A percentile compares a stretch with the other conserved stretches of the same genome.
phyloP scores from a whole-genome alignment of 768 basidiomycete species.

The Leccinum uliginosum region DNA sequence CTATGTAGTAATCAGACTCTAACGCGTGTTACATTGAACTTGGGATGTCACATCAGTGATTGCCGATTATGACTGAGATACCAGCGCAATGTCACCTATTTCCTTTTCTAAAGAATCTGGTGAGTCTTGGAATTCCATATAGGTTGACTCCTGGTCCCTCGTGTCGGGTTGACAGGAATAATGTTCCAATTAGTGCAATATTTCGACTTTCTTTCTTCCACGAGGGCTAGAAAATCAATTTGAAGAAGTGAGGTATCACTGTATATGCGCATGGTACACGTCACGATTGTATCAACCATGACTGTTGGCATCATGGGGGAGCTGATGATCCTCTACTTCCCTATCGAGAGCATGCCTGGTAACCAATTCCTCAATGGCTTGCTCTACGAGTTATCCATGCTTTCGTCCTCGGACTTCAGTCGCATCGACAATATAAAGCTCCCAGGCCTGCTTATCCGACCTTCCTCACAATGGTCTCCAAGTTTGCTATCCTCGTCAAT shows the following conservation, averaged over 20 bases:
- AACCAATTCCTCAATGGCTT: neutral
- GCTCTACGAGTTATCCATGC: neutral
- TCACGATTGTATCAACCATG: too few relatives aligned
- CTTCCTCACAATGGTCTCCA: conserved; percentile 14
- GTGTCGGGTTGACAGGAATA: neutral
- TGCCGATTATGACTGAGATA: neutral
- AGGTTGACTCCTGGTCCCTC: neutral
- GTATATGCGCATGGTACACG: too few relatives aligned
- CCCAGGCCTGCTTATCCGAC: neutral
- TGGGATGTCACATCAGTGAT: neutral
- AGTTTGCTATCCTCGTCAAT: conserved; percentile 10
- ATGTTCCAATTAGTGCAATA: too few relatives aligned
- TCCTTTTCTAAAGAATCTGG: neutral
- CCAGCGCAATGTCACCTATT: neutral
- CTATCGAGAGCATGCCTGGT: neutral
- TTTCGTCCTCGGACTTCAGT: neutral
- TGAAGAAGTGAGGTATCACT: too few relatives aligned
- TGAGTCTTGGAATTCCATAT: neutral
- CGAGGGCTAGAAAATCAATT: too few relatives aligned
- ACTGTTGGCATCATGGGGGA: too few relatives aligned
- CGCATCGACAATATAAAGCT: neutral
- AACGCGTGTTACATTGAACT: too few relatives aligned
- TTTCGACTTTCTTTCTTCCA: too few relatives aligned
- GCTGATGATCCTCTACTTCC: too few relatives aligned
- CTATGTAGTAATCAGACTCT: neutral